These are phyloP conservation scores for Cercospora brassicicola DNA, from an alignment of 2,329 filamentous ascomycete species.

Conservation along the genomic window DNA sequence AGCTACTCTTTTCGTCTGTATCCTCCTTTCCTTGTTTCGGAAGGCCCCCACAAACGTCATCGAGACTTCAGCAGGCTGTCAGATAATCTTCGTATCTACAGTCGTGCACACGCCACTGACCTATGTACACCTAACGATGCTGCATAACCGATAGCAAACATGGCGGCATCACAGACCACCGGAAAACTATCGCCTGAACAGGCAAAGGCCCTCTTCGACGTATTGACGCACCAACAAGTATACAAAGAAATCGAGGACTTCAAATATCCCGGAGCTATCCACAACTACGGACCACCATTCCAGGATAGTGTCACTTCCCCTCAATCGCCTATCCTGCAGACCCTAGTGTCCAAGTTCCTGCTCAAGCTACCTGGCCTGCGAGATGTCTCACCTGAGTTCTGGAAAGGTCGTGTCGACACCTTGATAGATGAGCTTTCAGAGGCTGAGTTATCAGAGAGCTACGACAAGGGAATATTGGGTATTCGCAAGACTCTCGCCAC, in stretches of 20 bases:
- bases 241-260: conserved; percentile 71
- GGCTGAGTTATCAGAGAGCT: conserved; percentile 74
- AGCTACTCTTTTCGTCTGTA: not conserved
- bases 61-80: conserved; percentile 1
- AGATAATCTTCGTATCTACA: not conserved
- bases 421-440: conserved; percentile 63
- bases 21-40: not conserved
- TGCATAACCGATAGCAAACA: conserved; percentile 8
- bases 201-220: conserved; percentile 55
- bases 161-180: conserved; percentile 20
- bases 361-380: conserved; percentile 66
- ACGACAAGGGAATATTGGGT: conserved; percentile 74
- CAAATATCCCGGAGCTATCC: conserved; percentile 64
- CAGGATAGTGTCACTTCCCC: conserved; percentile 50
- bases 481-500: conserved; percentile 74
- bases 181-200: conserved; percentile 46
- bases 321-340: conserved; percentile 65
- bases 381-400: conserved; percentile 64
- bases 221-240: conserved; percentile 56
- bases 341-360: conserved; percentile 64
- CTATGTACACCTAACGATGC: not conserved
- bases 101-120: not conserved
- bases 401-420: conserved; percentile 61
- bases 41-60: conserved; percentile 6
- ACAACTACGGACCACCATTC: conserved; percentile 71